A percentile compares a stretch with the other conserved stretches of the same genome.
Conservation (phyloP, 768 basidiomycete species). For the Mycena pura region DNA sequence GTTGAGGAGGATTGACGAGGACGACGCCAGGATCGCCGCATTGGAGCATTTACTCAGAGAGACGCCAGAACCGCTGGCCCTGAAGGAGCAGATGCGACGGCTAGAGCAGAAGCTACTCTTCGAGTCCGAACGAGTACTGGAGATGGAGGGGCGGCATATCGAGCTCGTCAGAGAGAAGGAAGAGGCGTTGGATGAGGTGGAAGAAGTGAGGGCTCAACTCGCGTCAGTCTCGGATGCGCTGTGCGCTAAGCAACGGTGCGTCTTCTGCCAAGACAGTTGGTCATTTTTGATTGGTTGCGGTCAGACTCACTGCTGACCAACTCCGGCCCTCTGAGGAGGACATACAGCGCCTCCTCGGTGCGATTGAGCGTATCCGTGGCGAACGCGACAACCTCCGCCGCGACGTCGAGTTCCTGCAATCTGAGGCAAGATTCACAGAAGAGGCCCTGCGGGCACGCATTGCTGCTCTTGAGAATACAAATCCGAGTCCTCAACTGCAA, state of each 20-base stretch:
- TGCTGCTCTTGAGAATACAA: slow-evolving; percentile 26
- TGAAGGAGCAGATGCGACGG: slow-evolving; percentile 47
- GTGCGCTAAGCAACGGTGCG: slow-evolving; percentile 26
- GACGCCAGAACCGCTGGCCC: slow-evolving; percentile 43
- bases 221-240: slow-evolving; percentile 31
- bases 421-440: slow-evolving; percentile 68
- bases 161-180: slow-evolving; percentile 64
- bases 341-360: slow-evolving; percentile 63
- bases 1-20: slow-evolving; percentile 72
- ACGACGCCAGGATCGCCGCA: slow-evolving; percentile 68
- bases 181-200: slow-evolving; percentile 50
- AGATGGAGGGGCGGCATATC: slow-evolving; percentile 49
- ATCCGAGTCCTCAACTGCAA: slow-evolving; percentile 34
- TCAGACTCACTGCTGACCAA: slow-evolving; percentile 1
- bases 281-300: neutral
- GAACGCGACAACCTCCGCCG: slow-evolving; percentile 71
- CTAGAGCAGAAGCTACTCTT: slow-evolving; percentile 47
- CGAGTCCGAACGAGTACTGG: slow-evolving; percentile 47
- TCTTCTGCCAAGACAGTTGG: neutral
- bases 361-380: slow-evolving; percentile 69
- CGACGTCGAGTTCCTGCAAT: slow-evolving; percentile 70
- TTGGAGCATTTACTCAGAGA: slow-evolving; percentile 58
- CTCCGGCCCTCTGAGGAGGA: slow-evolving; percentile 35
- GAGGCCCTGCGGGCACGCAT: slow-evolving; percentile 64
- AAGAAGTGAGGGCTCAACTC: slow-evolving; percentile 44